Evolutionary conservation across 345 rosid species (phyloP).

Genomic region (Citropsis articulata): DNA sequence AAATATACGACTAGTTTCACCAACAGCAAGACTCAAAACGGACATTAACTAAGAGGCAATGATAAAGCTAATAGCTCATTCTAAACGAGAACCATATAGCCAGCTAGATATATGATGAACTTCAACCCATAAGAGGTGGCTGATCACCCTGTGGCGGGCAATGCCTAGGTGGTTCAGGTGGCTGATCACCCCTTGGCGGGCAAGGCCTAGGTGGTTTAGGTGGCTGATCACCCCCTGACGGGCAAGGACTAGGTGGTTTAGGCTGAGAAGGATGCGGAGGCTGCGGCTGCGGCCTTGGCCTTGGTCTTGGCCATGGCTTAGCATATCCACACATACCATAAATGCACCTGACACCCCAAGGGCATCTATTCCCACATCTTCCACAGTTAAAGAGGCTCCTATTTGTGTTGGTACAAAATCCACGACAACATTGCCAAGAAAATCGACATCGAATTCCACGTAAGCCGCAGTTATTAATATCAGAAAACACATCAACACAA

Average conservation of each 20-base stretch:
- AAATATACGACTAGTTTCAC: neutral
- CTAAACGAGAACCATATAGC: neutral
- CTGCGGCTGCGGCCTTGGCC: conserved; percentile 11
- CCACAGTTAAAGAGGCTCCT: conserved; percentile 39
- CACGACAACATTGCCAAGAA: conserved; percentile 47
- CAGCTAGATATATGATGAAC: neutral
- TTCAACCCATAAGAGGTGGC: neutral
- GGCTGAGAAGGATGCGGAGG: conserved; percentile 13
- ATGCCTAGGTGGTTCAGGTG: too few relatives aligned
- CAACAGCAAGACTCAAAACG: neutral
- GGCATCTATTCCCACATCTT: conserved; percentile 44
- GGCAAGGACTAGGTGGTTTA: neutral
- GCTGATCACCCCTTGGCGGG: too few relatives aligned
- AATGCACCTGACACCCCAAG: conserved; percentile 24
- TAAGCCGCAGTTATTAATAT: conserved; percentile 43
- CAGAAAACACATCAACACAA: conserved; percentile 45
- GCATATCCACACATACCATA: conserved; percentile 68
- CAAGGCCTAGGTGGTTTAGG: too few relatives aligned
- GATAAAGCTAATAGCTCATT: too few relatives aligned
- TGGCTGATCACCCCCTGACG: neutral
- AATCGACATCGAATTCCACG: conserved; percentile 44
- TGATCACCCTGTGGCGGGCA: conserved; percentile 10
- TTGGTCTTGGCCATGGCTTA: conserved; percentile 12
- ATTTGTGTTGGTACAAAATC: conserved; percentile 38
- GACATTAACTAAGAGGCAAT: neutral